Evolutionary conservation across 768 basidiomycete genomes (phyloP), one percentile per base, ranked within the genome.

Genomic region (Amanita pseudoporphyria): DNA sequence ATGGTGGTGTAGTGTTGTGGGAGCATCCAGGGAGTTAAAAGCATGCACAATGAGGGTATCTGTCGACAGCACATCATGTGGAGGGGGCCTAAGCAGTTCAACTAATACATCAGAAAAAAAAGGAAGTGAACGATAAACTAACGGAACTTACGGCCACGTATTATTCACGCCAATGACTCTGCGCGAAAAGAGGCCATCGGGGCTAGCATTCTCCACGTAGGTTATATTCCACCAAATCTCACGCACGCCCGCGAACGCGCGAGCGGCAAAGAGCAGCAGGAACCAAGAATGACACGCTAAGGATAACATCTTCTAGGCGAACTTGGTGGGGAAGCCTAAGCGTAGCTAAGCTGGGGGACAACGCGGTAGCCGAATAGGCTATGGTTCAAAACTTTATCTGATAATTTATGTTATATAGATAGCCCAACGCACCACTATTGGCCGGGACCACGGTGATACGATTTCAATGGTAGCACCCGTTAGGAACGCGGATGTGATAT

Each of bases 141-240:
- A 41, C 47, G 12, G 35, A 13, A 46, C 90, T 63, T 64, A 93
- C 84, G 94, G 94, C 95, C 94, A 98, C 5, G 87, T 85, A 16
- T 81, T 79, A 60, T 97, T 97, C 45, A 96, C 80, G 47, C 93
- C 93, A 44, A 96, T 79, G 44, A 81, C 91, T 7, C 81, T 71
- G 42, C 94, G 81, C 10, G 79, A 70, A 45, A 68, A 77, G 45
- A 92, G 77, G 5, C 87, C 89, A 60, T 95, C 92, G 2, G 95
- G 95, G 65, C 83, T 89, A 40, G 77, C 85, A 52, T 81, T 65
- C 22, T 81, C 64, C 47, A 89, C 82, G 53, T 89, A 94, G 43
- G 90, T 85, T 64, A 97, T 74, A 63, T 96, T 85, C 92, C 92
- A 94, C 87, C 87, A 90, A 12, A 79, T 50, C 57, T 90, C 87